Percentiles rank a stretch among this genome's conserved stretches.
phyloP scores from a whole-genome alignment of 768 basidiomycete genomes.

The Boletus rubescentipes region DNA sequence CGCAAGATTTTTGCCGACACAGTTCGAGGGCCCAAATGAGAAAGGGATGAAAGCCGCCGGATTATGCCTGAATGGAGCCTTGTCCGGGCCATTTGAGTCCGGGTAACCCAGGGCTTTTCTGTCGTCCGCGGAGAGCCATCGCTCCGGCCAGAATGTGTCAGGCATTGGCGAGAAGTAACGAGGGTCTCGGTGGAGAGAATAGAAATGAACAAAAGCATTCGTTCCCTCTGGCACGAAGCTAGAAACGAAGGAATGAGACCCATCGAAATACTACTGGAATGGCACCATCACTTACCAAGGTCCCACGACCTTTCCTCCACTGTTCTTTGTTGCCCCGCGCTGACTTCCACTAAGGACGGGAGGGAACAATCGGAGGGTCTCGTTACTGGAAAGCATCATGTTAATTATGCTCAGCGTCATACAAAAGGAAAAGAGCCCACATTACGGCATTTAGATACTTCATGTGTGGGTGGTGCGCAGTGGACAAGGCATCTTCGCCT shows the following conservation, averaged over 20 bases:
- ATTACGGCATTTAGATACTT: slow-evolving; percentile 36
- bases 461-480: slow-evolving; percentile 30
- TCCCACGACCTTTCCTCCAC: slow-evolving; percentile 40
- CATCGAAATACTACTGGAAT: neutral
- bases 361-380: slow-evolving; percentile 48
- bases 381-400: slow-evolving; percentile 40
- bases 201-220: slow-evolving; percentile 41
- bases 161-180: slow-evolving; percentile 47
- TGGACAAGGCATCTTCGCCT: slow-evolving; percentile 33
- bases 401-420: slow-evolving; percentile 4
- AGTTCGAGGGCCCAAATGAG: slow-evolving; percentile 44
- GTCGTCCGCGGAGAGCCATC: slow-evolving; percentile 38
- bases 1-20: slow-evolving; percentile 46
- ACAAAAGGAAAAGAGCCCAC: slow-evolving; percentile 18
- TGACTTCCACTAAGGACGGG: slow-evolving; percentile 49
- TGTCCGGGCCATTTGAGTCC: slow-evolving; percentile 26
- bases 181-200: slow-evolving; percentile 45
- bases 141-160: slow-evolving; percentile 44
- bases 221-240: slow-evolving; percentile 49
- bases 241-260: slow-evolving; percentile 10
- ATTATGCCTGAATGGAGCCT: slow-evolving; percentile 34
- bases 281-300: slow-evolving; percentile 34
- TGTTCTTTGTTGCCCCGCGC: slow-evolving; percentile 37
- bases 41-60: slow-evolving; percentile 45
- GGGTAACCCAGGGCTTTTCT: slow-evolving; percentile 24